Base-by-base conservation (phyloP, 2,329 filamentous ascomycete genomes). In the Nemania sp. region DNA sequence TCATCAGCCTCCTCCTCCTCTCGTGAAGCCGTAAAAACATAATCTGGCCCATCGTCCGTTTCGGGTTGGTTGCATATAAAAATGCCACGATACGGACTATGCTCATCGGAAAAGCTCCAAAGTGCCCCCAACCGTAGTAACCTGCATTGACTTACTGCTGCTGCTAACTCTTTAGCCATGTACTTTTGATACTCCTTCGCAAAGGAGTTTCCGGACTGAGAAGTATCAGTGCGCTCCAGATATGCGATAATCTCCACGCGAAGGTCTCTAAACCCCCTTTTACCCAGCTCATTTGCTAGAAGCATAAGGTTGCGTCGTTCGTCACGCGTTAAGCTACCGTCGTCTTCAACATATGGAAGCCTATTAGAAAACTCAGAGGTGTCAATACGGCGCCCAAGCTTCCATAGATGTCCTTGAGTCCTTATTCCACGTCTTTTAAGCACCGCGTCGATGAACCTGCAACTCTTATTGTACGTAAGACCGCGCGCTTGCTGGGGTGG, bases 401-500 rank as follows among this genome's bases (percentile, higher is more conserved):
- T 38, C 67, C 67, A 69, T 26, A 69, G 5, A 51, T 69, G 63
- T 0, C 67, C 67, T n/a, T 5, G 13, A 8, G 67, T 66, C 35
- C 2, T 3, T 15, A 62, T 26, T 6, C 67, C 67, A 0, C 47
- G 8, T 22, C 35, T 5, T 0, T 24, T 54, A 4, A 69, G 49
- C 41, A 60, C 26, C 11, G 58, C 63, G 6, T 66, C 41, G 13
- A 52, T 43, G 10, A 69, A 53, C 20, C 67, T 51, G 24, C 63
- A 64, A 4, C 64, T 32, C 49, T 66, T 69, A 41, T 69, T 66
- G 32, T 45, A 69, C 4, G 59, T 70, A 29, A 64, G 51, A 10
- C 41, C 22, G 3, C 35, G 1, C 29, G 1, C 5, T 27, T 7
- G 18, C 5, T 3, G 87, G 91, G 80, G 66, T 15, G 57, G 43